Conservation (phyloP, 257 asterid species). For the Ligustrum vulgare region DNA sequence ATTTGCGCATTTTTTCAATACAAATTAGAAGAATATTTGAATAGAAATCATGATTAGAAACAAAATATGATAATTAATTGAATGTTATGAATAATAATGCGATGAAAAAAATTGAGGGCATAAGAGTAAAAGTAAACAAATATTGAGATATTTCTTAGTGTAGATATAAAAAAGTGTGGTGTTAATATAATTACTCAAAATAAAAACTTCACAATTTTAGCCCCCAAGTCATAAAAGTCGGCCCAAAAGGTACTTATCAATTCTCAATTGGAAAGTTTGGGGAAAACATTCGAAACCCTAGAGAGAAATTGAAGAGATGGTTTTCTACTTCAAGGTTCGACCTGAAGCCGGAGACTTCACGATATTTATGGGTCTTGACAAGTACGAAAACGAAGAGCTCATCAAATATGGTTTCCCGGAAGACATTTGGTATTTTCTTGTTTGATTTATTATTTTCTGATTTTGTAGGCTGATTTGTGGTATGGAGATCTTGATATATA, state of each 20-base stretch:
- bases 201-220: not conserved
- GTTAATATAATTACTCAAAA: too few species aligned
- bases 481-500: not conserved
- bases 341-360: constrained; percentile 91
- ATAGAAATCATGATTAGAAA: too few species aligned
- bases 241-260: not conserved
- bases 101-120: too few species aligned
- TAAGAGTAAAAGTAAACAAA: too few species aligned
- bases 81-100: too few species aligned
- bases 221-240: not conserved
- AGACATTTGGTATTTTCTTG: constrained; percentile 68
- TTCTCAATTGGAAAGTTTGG: not conserved
- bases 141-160: too few species aligned
- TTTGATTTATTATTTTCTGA: not conserved
- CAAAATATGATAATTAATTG: too few species aligned
- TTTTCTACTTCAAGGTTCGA: constrained; percentile 90
- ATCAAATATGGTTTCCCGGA: constrained; percentile 89
- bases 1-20: too few species aligned
- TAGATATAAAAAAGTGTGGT: too few species aligned
- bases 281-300: constrained; percentile 36
- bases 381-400: constrained; percentile 93
- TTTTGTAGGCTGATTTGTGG: not conserved
- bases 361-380: constrained; percentile 93
- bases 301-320: constrained; percentile 47
- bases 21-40: too few species aligned